Evolutionary conservation across 306 rosid species (phyloP).

Genomic region (Rosa lucieae): DNA sequence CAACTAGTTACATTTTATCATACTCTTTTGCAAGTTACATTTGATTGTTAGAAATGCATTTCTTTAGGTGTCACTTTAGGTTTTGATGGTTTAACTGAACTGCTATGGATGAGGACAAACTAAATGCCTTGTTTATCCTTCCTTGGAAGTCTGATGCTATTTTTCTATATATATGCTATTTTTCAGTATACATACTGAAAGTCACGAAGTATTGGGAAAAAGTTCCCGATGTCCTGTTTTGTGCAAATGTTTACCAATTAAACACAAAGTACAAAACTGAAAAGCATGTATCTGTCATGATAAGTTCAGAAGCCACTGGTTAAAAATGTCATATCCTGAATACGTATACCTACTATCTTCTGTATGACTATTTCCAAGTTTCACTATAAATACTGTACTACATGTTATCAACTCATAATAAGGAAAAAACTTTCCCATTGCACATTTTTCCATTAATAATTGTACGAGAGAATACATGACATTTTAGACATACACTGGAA

Average conservation of each 20-base stretch:
- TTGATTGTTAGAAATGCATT: too few species aligned
- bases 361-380: background rate
- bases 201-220: background rate
- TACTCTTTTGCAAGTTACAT: too few species aligned
- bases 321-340: background rate
- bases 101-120: too few species aligned
- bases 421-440: background rate
- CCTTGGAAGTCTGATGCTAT: too few species aligned
- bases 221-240: background rate
- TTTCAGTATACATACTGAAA: background rate
- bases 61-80: too few species aligned
- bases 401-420: background rate
- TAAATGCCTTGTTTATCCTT: too few species aligned
- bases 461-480: conserved; percentile 10
- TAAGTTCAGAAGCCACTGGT: background rate
- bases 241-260: background rate
- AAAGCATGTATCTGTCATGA: background rate
- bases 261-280: background rate
- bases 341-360: background rate
- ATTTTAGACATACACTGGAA: conserved; percentile 68
- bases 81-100: too few species aligned
- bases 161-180: too few species aligned
- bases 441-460: conserved; percentile 2
- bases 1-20: too few species aligned
- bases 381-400: background rate